Evolutionary conservation across 805 yeast species (phyloP).

Genomic region (Phaffomyces thermotolerans): DNA sequence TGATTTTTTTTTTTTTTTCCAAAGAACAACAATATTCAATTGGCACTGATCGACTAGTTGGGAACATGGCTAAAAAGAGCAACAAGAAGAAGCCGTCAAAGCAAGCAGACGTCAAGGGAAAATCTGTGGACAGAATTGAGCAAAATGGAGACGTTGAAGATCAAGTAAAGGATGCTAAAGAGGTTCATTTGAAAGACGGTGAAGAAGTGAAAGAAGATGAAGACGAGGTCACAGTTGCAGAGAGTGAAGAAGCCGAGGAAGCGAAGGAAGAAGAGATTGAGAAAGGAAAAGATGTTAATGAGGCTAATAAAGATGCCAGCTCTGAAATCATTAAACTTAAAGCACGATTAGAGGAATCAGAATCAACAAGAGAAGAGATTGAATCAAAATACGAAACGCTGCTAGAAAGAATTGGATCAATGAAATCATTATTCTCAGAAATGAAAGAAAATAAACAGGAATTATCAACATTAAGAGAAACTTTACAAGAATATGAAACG

Average conservation of each 20-base stretch:
- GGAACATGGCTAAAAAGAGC: conserved; percentile 17
- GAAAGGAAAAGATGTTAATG: conserved; percentile 3
- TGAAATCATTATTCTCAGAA: conserved; percentile 66
- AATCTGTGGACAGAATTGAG: too few species aligned
- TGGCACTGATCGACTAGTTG: not conserved
- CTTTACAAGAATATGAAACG: conserved; percentile 40
- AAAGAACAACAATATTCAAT: not conserved
- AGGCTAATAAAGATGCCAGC: not conserved
- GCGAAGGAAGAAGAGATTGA: conserved; percentile 7
- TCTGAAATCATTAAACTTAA: conserved; percentile 11
- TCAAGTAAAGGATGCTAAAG: not conserved
- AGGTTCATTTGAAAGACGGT: conserved; percentile 4
- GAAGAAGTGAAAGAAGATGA: not conserved
- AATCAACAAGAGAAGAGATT: conserved; percentile 48
- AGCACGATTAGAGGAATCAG: conserved; percentile 28
- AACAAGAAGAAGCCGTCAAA: conserved; percentile 8
- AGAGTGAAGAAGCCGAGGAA: not conserved
- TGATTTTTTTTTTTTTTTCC: too few species aligned
- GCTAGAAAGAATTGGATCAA: conserved; percentile 56
- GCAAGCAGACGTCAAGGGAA: not conserved
- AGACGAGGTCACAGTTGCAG: not conserved
- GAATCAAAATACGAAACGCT: conserved; percentile 56
- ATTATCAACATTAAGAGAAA: conserved; percentile 47
- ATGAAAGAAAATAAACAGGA: conserved; percentile 67
- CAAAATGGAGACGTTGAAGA: conserved; percentile 2